Evolutionary conservation across 371 early-diverging fungal genomes (phyloP), one percentile per base, ranked within the genome.

Genomic region (Mucor lusitanicus): DNA sequence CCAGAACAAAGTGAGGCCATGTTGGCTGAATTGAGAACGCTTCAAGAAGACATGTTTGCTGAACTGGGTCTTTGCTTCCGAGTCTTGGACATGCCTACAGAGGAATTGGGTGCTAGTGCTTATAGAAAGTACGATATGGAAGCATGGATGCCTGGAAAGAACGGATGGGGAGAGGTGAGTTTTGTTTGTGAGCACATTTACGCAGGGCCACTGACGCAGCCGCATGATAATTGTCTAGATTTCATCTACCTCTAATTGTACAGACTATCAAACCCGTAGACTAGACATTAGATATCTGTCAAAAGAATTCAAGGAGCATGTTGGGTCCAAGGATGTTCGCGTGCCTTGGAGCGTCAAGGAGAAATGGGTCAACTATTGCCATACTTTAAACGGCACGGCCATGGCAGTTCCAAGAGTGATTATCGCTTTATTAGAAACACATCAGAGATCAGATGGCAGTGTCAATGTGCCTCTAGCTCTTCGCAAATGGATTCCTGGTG

Each of bases 321-420:
- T 64, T 35, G 74, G 87, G 21, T 59, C 83, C 30, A 72, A 71
- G 48, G 64, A 68, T 56, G 48, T 63, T 27, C 64, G 71, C 3
- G 33, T 61, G 8, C 65, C 67, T 55, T 66, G 64, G 74, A 67
- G 61, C 33, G 67, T 63, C 7, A 77, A 73, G 32, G 76, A 75
- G 39, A 77, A 81, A 58, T 73, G 70, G 56, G 70, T 71, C 0
- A 85, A 86, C 55, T 95, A 94, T 83, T 96, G 89, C 5, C 96
- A 96, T 70, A 95, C 96, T 0, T 73, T 97, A 13, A 97, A 97
- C 72, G 97, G 95, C 1, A 97, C 98, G 0, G 97, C 95, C 0
- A 91, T 92, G 72, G 98, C 98, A 11, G 89, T 97, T 17, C 97
- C 97, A 13, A 83, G 97, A 4, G 80, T 94, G 21, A 91, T 94